Evolutionary conservation across 2,329 filamentous ascomycete species (phyloP).

Genomic region (Diaporthe citri): DNA sequence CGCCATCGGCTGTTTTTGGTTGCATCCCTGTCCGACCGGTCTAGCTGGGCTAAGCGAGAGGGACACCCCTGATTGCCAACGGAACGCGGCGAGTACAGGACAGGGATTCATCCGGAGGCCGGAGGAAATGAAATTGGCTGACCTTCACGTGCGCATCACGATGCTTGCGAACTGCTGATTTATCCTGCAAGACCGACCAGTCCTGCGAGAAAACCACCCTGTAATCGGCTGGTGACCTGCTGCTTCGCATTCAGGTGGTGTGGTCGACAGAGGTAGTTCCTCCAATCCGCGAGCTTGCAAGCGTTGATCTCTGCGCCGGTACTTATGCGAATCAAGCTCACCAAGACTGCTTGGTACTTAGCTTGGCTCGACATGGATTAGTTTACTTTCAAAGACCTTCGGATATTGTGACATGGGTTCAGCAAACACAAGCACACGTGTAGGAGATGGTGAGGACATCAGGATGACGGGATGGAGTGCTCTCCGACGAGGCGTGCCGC

Average conservation of each 20-base stretch:
- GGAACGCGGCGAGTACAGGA: not conserved
- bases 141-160: not conserved
- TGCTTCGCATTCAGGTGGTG: not conserved
- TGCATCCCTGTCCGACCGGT: not conserved
- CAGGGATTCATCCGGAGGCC: not conserved
- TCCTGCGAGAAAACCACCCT: not conserved
- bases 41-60: not conserved
- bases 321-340: not conserved
- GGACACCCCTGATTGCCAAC: not conserved
- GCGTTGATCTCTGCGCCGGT: not conserved
- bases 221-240: not conserved
- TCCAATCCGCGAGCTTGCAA: not conserved
- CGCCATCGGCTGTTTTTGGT: not conserved
- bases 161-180: not conserved
- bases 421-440: not conserved
- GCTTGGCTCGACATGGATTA: not conserved
- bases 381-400: not conserved
- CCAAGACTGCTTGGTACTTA: not conserved
- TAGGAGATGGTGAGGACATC: not conserved
- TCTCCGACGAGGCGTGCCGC: too few species aligned
- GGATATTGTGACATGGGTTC: not conserved
- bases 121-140: not conserved
- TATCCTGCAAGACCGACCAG: not conserved
- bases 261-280: not conserved
- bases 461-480: not conserved